These are phyloP conservation scores for Phaeosphaeria sp. DNA, from an alignment of 2,329 filamentous ascomycete genomes.

Conservation along the genomic window DNA sequence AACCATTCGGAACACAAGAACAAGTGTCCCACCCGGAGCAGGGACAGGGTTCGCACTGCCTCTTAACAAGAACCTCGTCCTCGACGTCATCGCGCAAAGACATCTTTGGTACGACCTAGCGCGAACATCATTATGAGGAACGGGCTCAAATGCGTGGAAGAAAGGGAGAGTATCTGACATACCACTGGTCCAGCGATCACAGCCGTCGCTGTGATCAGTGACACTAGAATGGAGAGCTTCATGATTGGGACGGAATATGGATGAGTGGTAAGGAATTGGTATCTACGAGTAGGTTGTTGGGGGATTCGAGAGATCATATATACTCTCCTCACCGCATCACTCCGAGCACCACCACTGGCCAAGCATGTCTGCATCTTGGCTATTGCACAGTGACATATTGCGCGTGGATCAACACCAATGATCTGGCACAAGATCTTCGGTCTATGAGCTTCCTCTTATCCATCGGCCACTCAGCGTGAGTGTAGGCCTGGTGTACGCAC, in stretches of 20 bases:
- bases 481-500: not conserved
- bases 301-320: not conserved
- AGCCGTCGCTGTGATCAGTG: not conserved
- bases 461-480: no score
- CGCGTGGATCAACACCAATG: no score
- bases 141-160: not conserved
- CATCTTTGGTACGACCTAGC: not conserved
- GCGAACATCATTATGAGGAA: not conserved
- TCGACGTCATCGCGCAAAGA: not conserved
- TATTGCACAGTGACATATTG: no score
- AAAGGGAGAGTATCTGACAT: not conserved
- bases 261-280: not conserved
- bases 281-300: not conserved
- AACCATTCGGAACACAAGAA: not conserved
- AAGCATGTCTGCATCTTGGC: not conserved
- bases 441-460: no score
- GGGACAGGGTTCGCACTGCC: not conserved
- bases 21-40: not conserved
- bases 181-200: not conserved
- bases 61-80: not conserved
- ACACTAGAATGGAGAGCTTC: not conserved
- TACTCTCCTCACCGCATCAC: not conserved
- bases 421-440: no score
- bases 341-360: no score
- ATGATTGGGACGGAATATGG: not conserved